phyloP scores from a whole-genome alignment of 805 yeast genomes.

The Candida schatavii region DNA sequence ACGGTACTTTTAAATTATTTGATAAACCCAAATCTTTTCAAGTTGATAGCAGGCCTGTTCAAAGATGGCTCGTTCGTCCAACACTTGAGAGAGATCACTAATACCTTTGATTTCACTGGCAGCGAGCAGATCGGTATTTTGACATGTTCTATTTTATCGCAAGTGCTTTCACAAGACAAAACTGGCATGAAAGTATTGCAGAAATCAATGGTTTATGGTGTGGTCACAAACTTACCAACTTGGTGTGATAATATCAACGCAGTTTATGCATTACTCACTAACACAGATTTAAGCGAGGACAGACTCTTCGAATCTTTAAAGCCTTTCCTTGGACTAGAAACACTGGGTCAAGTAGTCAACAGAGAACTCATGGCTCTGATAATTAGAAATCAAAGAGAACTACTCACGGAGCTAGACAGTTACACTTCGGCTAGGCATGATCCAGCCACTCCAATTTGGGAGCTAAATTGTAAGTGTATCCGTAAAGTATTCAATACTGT shows the following conservation, averaged over 20 bases:
- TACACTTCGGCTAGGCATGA: background rate
- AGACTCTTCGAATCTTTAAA: constrained; percentile 1
- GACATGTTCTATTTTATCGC: no score
- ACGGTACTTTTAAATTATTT: background rate
- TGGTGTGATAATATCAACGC: no score
- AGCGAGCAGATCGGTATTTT: no score
- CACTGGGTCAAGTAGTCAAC: no score
- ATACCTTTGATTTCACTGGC: no score
- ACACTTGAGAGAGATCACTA: no score
- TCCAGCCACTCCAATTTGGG: background rate
- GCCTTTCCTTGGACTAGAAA: no score
- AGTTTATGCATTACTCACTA: no score
- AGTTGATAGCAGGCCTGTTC: background rate
- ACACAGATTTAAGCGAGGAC: background rate
- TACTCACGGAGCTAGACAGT: background rate
- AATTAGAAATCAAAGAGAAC: background rate
- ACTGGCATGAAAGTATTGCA: no score
- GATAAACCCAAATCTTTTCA: background rate
- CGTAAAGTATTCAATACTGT: constrained; percentile 1
- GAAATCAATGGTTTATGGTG: no score
- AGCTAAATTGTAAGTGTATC: constrained; percentile 5
- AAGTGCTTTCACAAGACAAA: no score
- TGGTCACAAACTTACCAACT: no score
- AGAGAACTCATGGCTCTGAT: background rate
- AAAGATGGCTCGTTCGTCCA: background rate